Evolutionary conservation across 208 protist genomes (phyloP), one percentile per base, ranked within the genome.

Genomic region (Trypanosoma lewisi): DNA sequence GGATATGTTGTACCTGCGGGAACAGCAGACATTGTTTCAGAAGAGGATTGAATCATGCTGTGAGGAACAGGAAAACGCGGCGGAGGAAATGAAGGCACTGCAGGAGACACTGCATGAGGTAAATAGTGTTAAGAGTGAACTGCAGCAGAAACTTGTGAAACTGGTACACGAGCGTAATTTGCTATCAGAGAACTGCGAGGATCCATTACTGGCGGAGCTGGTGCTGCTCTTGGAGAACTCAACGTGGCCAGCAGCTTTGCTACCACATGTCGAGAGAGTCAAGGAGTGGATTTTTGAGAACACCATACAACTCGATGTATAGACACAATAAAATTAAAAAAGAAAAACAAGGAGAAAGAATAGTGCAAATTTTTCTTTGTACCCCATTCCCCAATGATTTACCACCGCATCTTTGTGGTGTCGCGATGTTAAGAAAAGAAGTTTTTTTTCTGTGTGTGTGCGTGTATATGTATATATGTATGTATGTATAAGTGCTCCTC

Each of bases 1-100:
- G 0, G 82, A 94, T 34, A 69, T 91, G 30, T 41, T 89, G 23
- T 66, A 79, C 57, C 70, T 90, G 37, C 82, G 80, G 17, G 42
- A 77, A 48, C 87, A 89, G 63, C 57, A 74, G 19, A 67, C 51
- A 1, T 65, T 75, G 49, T 82, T 91, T 63, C 54, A 59, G 25
- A 14, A 66, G 47, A 72, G 63, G 17, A 68, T 71, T 56, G 60
- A 74, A 16, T 50, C 16, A 27, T 67, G 27, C 31, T 12, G 53
- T 2, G 30, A 57, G 39, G 31, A 39, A n/a, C 60, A 67, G 7
- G 50, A 39, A 30, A 44, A 74, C 12, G 70, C 64, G 52, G 70
- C 52, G 44, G 70, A 70, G 19, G 75, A 78, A 50, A 68, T 75
- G 25, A 61, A 12, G 11, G 67, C 70, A 31, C 45, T 88, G 39